Evolutionary conservation across 257 asterid species (phyloP), one percentile per base, ranked within the genome.

Genomic region (Ilex asprella): DNA sequence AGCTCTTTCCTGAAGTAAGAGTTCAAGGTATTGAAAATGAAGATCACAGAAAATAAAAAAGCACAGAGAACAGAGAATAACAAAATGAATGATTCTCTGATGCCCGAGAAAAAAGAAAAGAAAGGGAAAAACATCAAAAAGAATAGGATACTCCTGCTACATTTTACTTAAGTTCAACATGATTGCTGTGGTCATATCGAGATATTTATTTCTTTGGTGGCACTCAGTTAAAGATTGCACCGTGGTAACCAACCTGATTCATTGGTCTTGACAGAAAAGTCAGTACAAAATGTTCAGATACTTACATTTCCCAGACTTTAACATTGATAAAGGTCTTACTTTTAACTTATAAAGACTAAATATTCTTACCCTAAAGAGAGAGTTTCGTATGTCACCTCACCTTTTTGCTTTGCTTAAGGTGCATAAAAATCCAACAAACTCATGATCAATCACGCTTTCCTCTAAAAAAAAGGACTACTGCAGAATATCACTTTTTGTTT

Each of bases 1-100:
- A 89, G 83, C 99, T 93, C 84, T 93, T 93, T 76, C 96, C 96
- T 86, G 82, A 64, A 75, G 63, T 57, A 29, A 75, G 41, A 49
- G 30, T 65, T 53, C 67, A 62, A 67, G 12, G 16, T 70, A 15
- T 15, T n/a, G 30, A 53, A 14, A 15, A 10, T 53, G 27, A 14
- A 21, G 27, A 7, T 15, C 4, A 15, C 15, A 4, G 6, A 53
- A 3, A 53, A 7, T 14, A 2, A 53, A 16, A 10, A 15, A 53
- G 11, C 1, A 15, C 57, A 53, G 10, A 53, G 15, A 53, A 53
- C 10, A 15, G 30, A n/a, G 15, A 53, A 14, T 46, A 46, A 46
- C 57, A 53, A 15, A 15, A 6, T 3, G 10, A 6, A n/a, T 53
- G 3, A n/a, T 53, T 53, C 57, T 3, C 2, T 21, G 11, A 4